phyloP scores from a whole-genome alignment of 2,329 filamentous ascomycete genomes.

The Lecanicillium sp. region DNA sequence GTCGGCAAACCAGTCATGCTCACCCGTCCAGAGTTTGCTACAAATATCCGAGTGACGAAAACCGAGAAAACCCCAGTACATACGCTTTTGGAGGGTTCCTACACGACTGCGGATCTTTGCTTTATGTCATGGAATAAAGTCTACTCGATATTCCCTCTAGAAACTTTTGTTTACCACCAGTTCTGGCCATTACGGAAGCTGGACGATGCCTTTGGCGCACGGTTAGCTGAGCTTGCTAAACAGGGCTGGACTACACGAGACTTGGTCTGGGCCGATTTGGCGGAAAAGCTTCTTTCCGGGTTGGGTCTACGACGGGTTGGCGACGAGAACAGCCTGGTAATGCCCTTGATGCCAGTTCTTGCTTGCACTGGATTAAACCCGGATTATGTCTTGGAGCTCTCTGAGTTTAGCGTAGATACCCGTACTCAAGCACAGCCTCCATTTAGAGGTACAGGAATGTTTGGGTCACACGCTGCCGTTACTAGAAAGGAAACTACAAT shows the following conservation, averaged over 20 bases:
- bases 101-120: background rate
- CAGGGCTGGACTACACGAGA: background rate
- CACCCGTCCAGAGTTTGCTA: background rate
- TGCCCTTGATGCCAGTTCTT: background rate
- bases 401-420: background rate
- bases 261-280: background rate
- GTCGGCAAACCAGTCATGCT: background rate
- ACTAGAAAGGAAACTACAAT: too few species aligned
- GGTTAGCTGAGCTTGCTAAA: background rate
- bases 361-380: background rate
- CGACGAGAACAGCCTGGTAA: background rate
- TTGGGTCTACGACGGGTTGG: too few species aligned
- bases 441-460: too few species aligned
- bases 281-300: background rate
- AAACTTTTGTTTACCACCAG: background rate
- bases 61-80: background rate
- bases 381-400: background rate
- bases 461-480: too few species aligned
- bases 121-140: slow-evolving; percentile 1
- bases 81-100: background rate
- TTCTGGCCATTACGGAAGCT: slow-evolving; percentile 1
- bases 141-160: background rate
- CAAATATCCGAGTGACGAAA: background rate
- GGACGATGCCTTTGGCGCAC: background rate
- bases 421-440: background rate